Evolutionary conservation across 2,329 filamentous ascomycete genomes (phyloP), one percentile per base, ranked within the genome.

Genomic region (Allantophomopsis lycopodina): DNA sequence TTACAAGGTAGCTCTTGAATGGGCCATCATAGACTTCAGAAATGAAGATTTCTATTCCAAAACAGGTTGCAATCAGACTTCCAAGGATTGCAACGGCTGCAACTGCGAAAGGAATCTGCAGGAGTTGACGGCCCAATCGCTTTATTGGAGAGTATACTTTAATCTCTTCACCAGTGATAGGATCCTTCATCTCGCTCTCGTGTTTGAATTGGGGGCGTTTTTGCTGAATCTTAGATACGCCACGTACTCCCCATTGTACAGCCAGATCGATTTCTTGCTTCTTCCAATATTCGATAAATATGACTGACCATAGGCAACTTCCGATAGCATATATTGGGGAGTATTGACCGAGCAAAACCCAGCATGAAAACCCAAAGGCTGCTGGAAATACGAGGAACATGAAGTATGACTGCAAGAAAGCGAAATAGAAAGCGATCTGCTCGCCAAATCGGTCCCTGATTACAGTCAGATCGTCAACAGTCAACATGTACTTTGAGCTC

Each of bases 251-350:
- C 89, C 89, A 96, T 50, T 85, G 76, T 13, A 94, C 76, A 7
- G 81, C 79, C 7, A 96, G 67, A 54, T 96, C 88, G 2, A 79
- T 68, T 59, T 96, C 86, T 57, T 93, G 85, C 51, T 89, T 82
- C 63, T 93, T 94, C 89, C 89, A 96, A 60, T 83, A 94, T 56
- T 96, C 89, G 41, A 94, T 82, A 55, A 95, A 95, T 36, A 89
- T 65, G 2, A 91, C 78, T 42, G 81, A 81, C 85, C 88, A 94
- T n/a, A 94, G 63, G 28, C 78, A 81, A 54, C 80, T 88, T 35
- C 80, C 68, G 1, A 88, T 58, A 12, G 83, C 84, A 51, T 93
- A 95, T 37, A 87, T 60, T 42, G 78, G 73, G 2, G 88, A 94
- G 60, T 87, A 96, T 42, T 81, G 74, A 7, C 86, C 86, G 0